Evolutionary conservation across 371 early-diverging fungal species (phyloP).

Genomic region (Rhizopus delemar): DNA sequence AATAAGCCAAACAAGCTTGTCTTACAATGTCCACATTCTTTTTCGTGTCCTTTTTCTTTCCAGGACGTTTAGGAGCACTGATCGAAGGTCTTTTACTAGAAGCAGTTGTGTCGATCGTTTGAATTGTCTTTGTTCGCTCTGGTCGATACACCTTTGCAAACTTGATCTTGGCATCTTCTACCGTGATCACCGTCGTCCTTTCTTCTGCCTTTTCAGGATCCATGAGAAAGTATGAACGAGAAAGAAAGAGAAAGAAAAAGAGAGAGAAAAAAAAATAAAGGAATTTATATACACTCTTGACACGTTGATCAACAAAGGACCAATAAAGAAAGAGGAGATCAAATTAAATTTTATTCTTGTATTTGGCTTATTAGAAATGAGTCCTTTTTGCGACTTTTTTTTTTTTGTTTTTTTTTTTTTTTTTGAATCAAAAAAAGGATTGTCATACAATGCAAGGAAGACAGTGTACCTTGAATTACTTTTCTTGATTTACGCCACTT

Average conservation of each 20-base stretch:
- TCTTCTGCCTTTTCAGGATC: slow-evolving; percentile 11
- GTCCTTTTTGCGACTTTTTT: slow-evolving; percentile 3
- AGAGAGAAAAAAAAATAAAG: not conserved
- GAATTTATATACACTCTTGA: not conserved
- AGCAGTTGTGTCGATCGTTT: slow-evolving; percentile 26
- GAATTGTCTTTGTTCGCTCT: slow-evolving; percentile 29
- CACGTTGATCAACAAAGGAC: not conserved
- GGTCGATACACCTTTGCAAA: slow-evolving; percentile 32
- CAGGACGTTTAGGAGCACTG: slow-evolving; percentile 27
- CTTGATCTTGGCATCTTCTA: slow-evolving; percentile 27
- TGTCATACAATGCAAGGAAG: not conserved
- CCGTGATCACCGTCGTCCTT: slow-evolving; percentile 2
- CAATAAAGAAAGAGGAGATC: not conserved
- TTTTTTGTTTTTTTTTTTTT: not conserved
- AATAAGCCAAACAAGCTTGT: not conserved
- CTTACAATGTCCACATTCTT: slow-evolving; percentile 46
- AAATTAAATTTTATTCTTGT: not conserved
- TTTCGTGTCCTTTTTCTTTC: slow-evolving; percentile 18
- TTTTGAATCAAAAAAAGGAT: not conserved
- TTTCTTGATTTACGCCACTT: not conserved
- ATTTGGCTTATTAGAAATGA: not conserved
- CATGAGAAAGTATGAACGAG: slow-evolving; percentile 1
- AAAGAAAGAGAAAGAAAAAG: not conserved
- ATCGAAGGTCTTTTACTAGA: slow-evolving; percentile 33
- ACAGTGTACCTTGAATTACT: not conserved